Conservation (phyloP, 2,329 filamentous ascomycete genomes). For the Cryphonectria radicalis region DNA sequence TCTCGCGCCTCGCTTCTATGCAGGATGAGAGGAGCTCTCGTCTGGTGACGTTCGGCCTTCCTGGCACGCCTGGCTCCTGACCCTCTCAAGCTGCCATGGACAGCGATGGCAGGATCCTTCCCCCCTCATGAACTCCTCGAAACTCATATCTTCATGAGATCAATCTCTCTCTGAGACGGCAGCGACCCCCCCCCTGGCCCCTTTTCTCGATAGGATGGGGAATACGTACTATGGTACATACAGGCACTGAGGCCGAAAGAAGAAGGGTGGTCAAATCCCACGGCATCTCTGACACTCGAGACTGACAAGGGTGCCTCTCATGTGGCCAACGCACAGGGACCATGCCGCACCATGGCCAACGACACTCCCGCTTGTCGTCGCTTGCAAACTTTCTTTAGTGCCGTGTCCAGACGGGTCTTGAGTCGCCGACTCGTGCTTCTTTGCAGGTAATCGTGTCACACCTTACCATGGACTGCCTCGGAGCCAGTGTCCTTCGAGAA, state of each 20-base stretch:
- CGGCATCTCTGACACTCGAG: slow-evolving; percentile 25
- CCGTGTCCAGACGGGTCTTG: neutral
- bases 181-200: neutral
- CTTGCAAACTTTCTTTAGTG: neutral
- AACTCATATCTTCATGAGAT: slow-evolving; percentile 1
- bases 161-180: slow-evolving; percentile 8
- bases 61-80: neutral
- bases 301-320: slow-evolving; percentile 24
- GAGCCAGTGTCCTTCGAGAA: neutral
- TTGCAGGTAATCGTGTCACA: neutral
- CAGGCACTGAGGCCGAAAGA: slow-evolving; percentile 2
- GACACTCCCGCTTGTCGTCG: neutral
- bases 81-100: neutral
- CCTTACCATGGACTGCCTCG: neutral
- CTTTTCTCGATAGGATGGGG: neutral
- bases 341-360: slow-evolving; percentile 15
- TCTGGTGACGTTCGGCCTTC: slow-evolving; percentile 14
- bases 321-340: slow-evolving; percentile 21
- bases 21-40: slow-evolving; percentile 3
- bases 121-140: neutral
- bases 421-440: neutral
- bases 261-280: slow-evolving; percentile 23
- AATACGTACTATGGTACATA: neutral
- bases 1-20: slow-evolving; percentile 21
- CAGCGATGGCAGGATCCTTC: slow-evolving; percentile 1